A percentile compares a stretch with the other conserved stretches of the same genome.
These are phyloP conservation scores for Capronia coronata DNA, from an alignment of 2,329 filamentous ascomycete genomes.

Conservation along the genomic window DNA sequence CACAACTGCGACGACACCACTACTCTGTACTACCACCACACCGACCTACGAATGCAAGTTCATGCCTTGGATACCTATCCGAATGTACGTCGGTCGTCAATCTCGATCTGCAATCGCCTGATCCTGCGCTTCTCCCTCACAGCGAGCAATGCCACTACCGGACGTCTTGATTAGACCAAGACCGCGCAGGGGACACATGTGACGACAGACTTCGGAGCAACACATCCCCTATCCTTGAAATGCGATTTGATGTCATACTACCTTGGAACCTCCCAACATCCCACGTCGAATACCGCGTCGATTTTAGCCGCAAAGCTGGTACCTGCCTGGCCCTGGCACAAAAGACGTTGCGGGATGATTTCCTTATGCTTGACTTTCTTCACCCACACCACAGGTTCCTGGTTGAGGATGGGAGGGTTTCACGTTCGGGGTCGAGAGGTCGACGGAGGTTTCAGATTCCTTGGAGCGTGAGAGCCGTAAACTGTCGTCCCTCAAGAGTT, in stretches of 20 bases:
- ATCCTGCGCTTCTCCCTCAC: neutral
- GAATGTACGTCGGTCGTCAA: neutral
- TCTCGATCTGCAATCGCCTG: neutral
- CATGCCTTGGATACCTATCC: too few species aligned
- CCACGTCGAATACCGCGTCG: slow-evolving; percentile 3
- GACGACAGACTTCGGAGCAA: neutral
- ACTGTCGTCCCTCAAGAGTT: too few species aligned
- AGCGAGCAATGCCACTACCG: neutral
- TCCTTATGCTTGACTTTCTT: too few species aligned
- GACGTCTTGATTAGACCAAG: neutral
- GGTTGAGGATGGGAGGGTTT: too few species aligned
- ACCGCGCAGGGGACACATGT: neutral
- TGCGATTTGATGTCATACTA: slow-evolving; percentile 7
- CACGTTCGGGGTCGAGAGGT: too few species aligned
- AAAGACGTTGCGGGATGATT: too few species aligned
- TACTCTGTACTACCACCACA: too few species aligned
- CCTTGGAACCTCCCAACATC: neutral
- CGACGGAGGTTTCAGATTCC: too few species aligned
- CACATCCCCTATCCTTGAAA: neutral
- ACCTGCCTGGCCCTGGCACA: neutral
- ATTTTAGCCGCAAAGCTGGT: neutral
- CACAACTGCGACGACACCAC: too few species aligned
- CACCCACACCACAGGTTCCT: too few species aligned
- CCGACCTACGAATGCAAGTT: too few species aligned
- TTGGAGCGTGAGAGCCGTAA: too few species aligned